These are phyloP conservation scores for Kluyveromyces dobzhanskii DNA, from an alignment of 805 yeast species.

Conservation along the genomic window DNA sequence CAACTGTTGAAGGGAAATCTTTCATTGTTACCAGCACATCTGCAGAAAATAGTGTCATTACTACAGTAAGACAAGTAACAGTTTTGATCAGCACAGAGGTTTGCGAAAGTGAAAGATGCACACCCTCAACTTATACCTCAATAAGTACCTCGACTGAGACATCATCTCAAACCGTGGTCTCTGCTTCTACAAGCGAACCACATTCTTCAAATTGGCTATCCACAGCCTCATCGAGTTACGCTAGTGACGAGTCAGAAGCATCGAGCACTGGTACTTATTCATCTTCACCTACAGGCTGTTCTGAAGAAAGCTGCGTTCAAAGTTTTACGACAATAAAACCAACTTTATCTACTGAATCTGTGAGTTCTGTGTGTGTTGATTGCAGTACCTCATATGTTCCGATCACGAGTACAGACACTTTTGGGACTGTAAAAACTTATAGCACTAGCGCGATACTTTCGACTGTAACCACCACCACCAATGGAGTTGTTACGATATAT, in stretches of 20 bases:
- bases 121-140: too few species aligned
- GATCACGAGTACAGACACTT: constrained; percentile 1
- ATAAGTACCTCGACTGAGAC: too few species aligned
- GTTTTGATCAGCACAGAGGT: not conserved
- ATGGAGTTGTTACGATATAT: constrained; percentile 8
- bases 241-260: too few species aligned
- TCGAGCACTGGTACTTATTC: not conserved
- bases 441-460: constrained; percentile 6
- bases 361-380: not conserved
- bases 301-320: not conserved
- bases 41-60: too few species aligned
- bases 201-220: too few species aligned
- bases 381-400: not conserved
- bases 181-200: too few species aligned
- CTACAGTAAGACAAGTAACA: not conserved
- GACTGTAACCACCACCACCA: constrained; percentile 5
- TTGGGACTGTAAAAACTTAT: not conserved
- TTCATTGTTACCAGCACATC: too few species aligned
- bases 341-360: not conserved
- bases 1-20: too few species aligned
- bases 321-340: too few species aligned
- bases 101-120: not conserved
- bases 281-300: too few species aligned
- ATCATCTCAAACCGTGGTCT: too few species aligned
- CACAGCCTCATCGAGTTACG: too few species aligned